Conservation (phyloP, 2,329 filamentous ascomycete genomes). For the Colletotrichum sp. region DNA sequence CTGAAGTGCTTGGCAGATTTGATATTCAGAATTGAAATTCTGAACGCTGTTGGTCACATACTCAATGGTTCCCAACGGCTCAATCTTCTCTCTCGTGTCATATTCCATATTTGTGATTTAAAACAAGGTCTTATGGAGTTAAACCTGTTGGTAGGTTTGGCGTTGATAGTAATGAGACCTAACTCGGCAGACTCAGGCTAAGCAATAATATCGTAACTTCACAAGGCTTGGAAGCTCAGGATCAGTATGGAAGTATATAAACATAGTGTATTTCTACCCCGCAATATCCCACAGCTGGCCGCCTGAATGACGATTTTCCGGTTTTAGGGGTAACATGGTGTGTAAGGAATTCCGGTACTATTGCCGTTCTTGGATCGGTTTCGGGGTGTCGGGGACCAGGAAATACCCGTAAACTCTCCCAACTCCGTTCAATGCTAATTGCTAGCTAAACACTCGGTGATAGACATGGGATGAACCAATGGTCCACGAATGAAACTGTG, state of each 20-base stretch:
- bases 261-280: background rate
- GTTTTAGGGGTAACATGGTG: background rate
- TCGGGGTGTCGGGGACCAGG: background rate
- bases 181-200: background rate
- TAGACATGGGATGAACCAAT: background rate
- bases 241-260: background rate
- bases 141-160: accelerated
- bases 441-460: accelerated
- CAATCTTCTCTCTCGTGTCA: background rate
- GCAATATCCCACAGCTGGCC: background rate
- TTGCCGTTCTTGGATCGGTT: background rate
- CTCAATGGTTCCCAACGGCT: background rate
- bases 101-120: background rate
- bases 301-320: background rate
- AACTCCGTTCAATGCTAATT: background rate
- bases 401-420: background rate
- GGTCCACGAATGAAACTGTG: background rate
- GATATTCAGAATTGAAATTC: background rate
- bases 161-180: background rate
- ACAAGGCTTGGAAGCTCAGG: background rate
- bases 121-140: accelerated
- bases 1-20: background rate
- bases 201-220: accelerated
- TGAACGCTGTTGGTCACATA: accelerated
- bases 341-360: background rate